Conservation (phyloP, 345 rosid genomes). For the Rhodamnia rubescens region DNA sequence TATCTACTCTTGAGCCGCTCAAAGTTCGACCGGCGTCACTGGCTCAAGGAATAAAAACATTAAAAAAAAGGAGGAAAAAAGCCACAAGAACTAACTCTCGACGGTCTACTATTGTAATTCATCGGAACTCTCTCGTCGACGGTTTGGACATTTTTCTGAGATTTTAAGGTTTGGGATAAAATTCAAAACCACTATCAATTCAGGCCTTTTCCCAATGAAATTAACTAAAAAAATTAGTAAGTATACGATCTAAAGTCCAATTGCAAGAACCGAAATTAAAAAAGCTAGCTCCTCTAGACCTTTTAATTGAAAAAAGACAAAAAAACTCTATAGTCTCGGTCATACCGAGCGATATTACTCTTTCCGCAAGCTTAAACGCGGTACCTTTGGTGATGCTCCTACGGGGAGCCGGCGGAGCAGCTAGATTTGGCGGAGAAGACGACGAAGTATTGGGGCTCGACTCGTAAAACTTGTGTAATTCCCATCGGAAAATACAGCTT, state of each 20-base stretch:
- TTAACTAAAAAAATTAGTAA: too few relatives aligned
- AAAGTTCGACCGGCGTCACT: too few relatives aligned
- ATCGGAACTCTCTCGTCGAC: too few relatives aligned
- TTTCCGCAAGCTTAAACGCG: neutral
- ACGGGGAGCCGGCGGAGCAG: neutral
- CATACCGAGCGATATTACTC: neutral
- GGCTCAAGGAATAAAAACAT: too few relatives aligned
- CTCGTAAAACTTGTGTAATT: constrained; percentile 26
- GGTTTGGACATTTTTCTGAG: neutral
- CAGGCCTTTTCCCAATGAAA: neutral
- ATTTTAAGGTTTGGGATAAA: neutral
- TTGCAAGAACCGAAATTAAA: neutral
- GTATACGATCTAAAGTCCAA: neutral
- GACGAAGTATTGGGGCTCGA: constrained; percentile 4
- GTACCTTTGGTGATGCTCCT: neutral
- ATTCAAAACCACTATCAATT: neutral
- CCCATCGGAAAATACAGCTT: constrained; percentile 41
- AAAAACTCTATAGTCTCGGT: neutral
- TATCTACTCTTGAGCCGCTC: too few relatives aligned
- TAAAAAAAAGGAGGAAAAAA: too few relatives aligned
- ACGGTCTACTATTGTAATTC: too few relatives aligned
- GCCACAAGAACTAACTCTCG: too few relatives aligned
- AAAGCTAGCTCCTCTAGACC: neutral
- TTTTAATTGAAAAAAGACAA: too few relatives aligned
- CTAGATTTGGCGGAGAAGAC: neutral